Evolutionary conservation across 768 basidiomycete genomes (phyloP).

Genomic region (Favolaschia claudopus): DNA sequence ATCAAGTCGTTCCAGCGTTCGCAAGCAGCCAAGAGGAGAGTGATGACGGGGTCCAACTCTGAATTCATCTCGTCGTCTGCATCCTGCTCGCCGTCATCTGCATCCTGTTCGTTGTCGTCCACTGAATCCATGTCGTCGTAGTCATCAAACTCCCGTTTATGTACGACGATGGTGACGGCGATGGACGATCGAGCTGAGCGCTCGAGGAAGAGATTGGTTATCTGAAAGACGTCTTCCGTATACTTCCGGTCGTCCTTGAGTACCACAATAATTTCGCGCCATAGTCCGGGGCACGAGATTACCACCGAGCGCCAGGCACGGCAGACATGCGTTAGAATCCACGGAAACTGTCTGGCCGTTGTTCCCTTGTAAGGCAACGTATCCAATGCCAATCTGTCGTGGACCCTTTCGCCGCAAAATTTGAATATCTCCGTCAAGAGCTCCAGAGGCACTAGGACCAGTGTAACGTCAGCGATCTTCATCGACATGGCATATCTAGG

Average conservation of each 20-base stretch:
- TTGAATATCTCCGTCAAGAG: constrained; percentile 2
- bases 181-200: constrained; percentile 3
- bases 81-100: no score
- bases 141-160: no score
- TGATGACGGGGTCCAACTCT: not conserved
- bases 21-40: not conserved
- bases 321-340: constrained; percentile 12
- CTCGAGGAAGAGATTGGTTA: constrained; percentile 1
- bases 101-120: no score
- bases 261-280: constrained; percentile 3
- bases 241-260: not conserved
- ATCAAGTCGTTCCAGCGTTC: constrained; percentile 13
- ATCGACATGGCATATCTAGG: no score
- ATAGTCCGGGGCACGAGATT: constrained; percentile 4
- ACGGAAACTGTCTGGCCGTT: not conserved
- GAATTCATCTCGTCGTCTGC: not conserved
- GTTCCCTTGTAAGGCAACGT: no score
- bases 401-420: not conserved
- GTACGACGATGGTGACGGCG: not conserved
- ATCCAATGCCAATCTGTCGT: no score
- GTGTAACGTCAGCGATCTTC: no score
- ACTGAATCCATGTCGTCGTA: no score
- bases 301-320: not conserved
- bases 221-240: not conserved
- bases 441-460: constrained; percentile 4